Evolutionary conservation across 1,139 yeast genomes (phyloP), one percentile per base, ranked within the genome.

Genomic region (Entelexis paramagnoliae): DNA sequence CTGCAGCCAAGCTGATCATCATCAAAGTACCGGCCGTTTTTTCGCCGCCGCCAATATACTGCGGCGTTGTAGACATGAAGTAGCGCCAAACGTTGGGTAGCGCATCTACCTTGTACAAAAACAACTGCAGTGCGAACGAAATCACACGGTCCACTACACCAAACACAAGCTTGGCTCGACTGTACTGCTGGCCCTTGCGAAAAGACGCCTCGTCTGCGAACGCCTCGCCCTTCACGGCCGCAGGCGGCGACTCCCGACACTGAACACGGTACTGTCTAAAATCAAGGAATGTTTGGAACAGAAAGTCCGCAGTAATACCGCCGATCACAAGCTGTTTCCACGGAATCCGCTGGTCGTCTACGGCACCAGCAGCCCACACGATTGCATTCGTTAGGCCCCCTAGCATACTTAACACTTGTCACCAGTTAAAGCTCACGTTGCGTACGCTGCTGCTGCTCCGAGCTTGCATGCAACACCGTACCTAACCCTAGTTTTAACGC

Each of bases 91-190:
- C 55, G 56, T 74, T 74, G 22, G 96, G 91, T 55, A 86, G 69
- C 6, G 81, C 54, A 62, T 87, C 84, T 60, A 64, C 79, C 56
- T 80, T 73, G 62, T 84, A 72, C 53, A 80, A 69, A 9, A 74
- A 73, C 49, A 81, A 62, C 63, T 81, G 83, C 63, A 81, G 78
- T 16, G 75, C 60, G 48, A 83, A 70, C 8, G 75, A 69, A 62
- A 75, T 75, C 16, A 77, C 59, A 42, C 79, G 76, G 26, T 78
- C 67, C 52, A 84, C 67, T 52, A 85, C 72, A 1, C 83, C 76
- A 64, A 87, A 88, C 61, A 74, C 72, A 50, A 88, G 76, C 66
- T 88, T 89, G n/a, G 95, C 85, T 42, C 84, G 71, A 4, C 94
- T 79, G 65, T 91, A 91, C 34, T 75, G 78, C 64, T 85, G 89